These are phyloP conservation scores for Astraeus odoratus DNA, from an alignment of 768 basidiomycete genomes.

Conservation along the genomic window DNA sequence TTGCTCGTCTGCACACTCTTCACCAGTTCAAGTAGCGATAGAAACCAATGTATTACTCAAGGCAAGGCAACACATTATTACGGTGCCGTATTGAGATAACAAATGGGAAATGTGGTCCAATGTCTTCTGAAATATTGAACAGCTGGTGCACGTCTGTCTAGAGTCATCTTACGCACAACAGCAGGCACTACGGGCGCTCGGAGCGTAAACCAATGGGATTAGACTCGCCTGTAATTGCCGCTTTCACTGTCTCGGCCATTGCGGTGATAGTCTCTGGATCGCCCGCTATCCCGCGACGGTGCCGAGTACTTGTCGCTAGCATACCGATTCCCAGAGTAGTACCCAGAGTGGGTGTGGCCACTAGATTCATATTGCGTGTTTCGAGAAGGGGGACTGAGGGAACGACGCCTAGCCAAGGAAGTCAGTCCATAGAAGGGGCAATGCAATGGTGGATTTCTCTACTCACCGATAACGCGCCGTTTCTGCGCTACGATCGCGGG, in stretches of 20 bases:
- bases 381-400: slow-evolving; percentile 56
- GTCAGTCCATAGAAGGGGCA: neutral
- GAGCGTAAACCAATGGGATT: slow-evolving; percentile 4
- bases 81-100: neutral
- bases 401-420: slow-evolving; percentile 49
- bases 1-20: too few relatives aligned
- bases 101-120: too few relatives aligned
- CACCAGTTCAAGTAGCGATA: too few relatives aligned
- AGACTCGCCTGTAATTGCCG: slow-evolving; percentile 21
- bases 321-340: slow-evolving; percentile 44
- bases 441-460: neutral
- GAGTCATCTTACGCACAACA: neutral
- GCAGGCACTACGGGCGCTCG: too few relatives aligned
- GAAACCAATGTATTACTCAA: neutral
- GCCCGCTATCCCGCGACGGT: slow-evolving; percentile 24
- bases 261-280: slow-evolving; percentile 36
- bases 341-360: slow-evolving; percentile 18
- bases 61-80: neutral
- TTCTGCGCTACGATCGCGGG: slow-evolving; percentile 37
- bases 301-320: slow-evolving; percentile 10
- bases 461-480: slow-evolving; percentile 37
- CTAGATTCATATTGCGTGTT: slow-evolving; percentile 42
- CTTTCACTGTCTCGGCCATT: slow-evolving; percentile 24
- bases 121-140: too few relatives aligned
- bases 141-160: too few relatives aligned